phyloP scores from a whole-genome alignment of 306 rosid genomes.

The Abrus pulchellus region DNA sequence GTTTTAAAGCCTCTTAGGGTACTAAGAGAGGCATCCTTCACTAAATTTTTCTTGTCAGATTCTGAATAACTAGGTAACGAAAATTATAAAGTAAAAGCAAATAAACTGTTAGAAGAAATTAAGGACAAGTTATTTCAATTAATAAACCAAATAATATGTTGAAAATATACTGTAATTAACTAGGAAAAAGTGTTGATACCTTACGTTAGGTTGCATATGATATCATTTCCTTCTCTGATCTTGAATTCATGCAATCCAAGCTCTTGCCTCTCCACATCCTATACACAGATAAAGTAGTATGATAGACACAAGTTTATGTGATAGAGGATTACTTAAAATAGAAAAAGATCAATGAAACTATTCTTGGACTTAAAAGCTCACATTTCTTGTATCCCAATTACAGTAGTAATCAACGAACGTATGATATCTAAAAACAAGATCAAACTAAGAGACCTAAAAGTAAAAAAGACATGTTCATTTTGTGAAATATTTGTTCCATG shows the following conservation, averaged over 20 bases:
- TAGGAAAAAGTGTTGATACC: conserved; percentile 50
- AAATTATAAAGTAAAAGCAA: conserved; percentile 7
- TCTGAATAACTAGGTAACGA: conserved; percentile 67
- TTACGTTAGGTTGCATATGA: conserved; percentile 68
- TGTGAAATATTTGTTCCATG: conserved; percentile 4
- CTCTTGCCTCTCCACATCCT: conserved; percentile 69
- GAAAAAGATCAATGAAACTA: neutral
- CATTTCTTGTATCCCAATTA: neutral
- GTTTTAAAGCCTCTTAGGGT: conserved; percentile 77
- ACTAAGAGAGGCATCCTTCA: conserved; percentile 83
- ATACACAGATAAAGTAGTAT: neutral
- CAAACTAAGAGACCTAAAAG: neutral
- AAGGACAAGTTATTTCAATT: neutral
- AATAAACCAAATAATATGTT: conserved; percentile 2
- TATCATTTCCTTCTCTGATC: conserved; percentile 55
- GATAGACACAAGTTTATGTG: conserved; percentile 9
- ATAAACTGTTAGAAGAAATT: conserved; percentile 7
- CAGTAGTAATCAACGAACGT: neutral
- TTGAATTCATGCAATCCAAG: conserved; percentile 33
- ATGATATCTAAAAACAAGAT: neutral
- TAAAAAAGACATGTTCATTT: neutral
- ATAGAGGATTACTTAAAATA: neutral
- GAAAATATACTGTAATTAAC: conserved; percentile 21
- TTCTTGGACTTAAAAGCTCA: neutral
- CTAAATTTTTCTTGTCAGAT: conserved; percentile 81